Evolutionary conservation across 1,139 yeast genomes (phyloP), one percentile per base, ranked within the genome.

Genomic region (Geotrichum phurueaensis): DNA sequence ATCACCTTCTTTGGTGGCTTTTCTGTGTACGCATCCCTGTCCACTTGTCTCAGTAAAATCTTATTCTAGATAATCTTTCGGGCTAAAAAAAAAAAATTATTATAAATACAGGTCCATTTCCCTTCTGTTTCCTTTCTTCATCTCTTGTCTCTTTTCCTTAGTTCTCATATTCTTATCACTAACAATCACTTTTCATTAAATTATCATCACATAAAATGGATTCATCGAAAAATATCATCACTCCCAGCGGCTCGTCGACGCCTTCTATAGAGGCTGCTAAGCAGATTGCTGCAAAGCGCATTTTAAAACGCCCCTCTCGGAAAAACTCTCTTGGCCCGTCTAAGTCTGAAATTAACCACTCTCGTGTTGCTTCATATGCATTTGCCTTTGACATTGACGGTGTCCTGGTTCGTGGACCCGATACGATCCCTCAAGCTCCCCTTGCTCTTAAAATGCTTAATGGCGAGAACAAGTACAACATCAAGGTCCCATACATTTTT

Each of bases 331-430:
- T 57, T 10, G 60, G 60, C 13, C 60, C 61, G 3, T 51, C 57
- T 18, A 60, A 60, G 51, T 58, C 54, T 10, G 60, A 61, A 48
- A 59, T 63, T 49, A 57, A 66, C 39, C 70, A 67, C 52, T 63
- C 67, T 27, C 60, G 70, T 54, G 85, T 87, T 56, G 94, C 94
- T 3, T 84, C 89, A 13, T 88, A 87, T 71, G 95, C 96, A 0
- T 88, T 88, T 76, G 91, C 95, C 56, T 89, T 88, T 70, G 96
- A 88, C 75, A 89, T 88, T 60, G 96, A 88, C 70, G 96, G 96
- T 54, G 96, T 88, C 52, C 81, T 88, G 56, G 84, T 87, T 65
- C 79, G 88, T 64, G 95, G 95, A 18, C 91, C 94, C 1, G 82
- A 86, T 60, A 86, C 92, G 23, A 86, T 88, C 60, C 91, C 92